These are phyloP conservation scores for Phytophthora parvispora DNA, from an alignment of 352 stramenopile species.

Conservation along the genomic window DNA sequence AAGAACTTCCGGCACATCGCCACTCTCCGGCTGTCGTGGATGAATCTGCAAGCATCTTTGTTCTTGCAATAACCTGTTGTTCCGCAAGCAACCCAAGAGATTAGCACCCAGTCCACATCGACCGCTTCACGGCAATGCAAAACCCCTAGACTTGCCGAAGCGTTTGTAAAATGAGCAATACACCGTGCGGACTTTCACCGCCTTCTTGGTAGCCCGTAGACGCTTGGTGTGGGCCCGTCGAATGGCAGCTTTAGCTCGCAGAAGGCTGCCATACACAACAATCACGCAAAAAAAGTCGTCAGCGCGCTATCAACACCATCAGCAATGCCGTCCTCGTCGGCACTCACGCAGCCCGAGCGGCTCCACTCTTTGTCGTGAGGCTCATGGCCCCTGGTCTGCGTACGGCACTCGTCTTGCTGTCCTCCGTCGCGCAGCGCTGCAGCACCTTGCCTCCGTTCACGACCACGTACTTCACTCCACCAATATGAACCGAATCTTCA, in stretches of 20 bases:
- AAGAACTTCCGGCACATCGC: conserved; percentile 86
- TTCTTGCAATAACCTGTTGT: conserved; percentile 83
- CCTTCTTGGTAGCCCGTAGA: conserved; percentile 38
- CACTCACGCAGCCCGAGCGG: conserved; percentile 52
- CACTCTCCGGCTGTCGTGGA: conserved; percentile 87
- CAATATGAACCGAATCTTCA: conserved; percentile 58
- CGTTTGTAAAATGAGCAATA: conserved; percentile 89
- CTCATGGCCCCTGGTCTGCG: conserved; percentile 27
- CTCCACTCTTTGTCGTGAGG: conserved; percentile 32
- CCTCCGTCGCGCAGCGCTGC: conserved; percentile 43
- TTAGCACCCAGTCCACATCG: conserved; percentile 13
- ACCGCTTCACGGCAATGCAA: background rate
- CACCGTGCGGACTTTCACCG: conserved; percentile 60
- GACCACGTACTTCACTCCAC: conserved; percentile 56
- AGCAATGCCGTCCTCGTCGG: background rate
- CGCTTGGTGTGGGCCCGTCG: conserved; percentile 57
- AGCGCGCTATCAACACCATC: background rate
- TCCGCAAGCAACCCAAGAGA: conserved; percentile 13
- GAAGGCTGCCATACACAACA: conserved; percentile 27
- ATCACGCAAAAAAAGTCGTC: background rate
- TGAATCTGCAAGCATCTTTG: conserved; percentile 81
- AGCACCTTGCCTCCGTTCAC: conserved; percentile 52
- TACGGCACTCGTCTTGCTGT: conserved; percentile 20
- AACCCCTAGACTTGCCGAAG: conserved; percentile 64
- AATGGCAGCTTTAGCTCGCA: conserved; percentile 62